Base-by-base conservation (phyloP, 192 early-diverging fungal genomes). In the Physocladia obscura region DNA sequence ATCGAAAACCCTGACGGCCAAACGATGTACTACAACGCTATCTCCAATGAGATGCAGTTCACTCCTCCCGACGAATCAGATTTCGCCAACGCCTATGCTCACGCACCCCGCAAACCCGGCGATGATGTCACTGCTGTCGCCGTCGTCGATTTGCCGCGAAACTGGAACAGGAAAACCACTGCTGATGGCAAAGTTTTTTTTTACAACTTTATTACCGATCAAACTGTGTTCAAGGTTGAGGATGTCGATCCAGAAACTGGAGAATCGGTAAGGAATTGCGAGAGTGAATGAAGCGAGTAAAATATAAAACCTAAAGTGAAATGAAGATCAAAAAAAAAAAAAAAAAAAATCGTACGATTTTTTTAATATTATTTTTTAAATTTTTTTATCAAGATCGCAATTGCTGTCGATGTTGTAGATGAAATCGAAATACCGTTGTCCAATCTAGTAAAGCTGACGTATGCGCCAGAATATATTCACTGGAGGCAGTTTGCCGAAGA, bases 161-260 rank as follows among this genome's bases (percentile, higher is more conserved):
- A 88, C 55, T 90, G 89, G 89, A 88, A 85, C 35, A 79, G 77
- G 62, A 88, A 86, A 55, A 51, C 68, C 26, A 79, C 82, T 24
- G 73, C 77, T 0, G 89, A 90, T 50, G 83, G 87, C 1, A 72
- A 83, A n/a, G 69, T 71, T 17, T 90, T 88, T 70, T 89, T 77
- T 67, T 89, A 84, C 81, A 88, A 90, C 76, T 82, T 85, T 67
- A 75, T 89, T 24, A 89, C 89, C 8, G 88, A 90, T 71, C 77
- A 80, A 56, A 88, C 84, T 2, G 77, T 73, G 34, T 90, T 88
- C 88, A 63, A 79, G 1, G 19, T 62, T 5, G 21, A 54, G 21
- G 74, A 77, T 49, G 72, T 82, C 13, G 70, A 74, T 44, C 44
- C 62, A 27, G 81, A 69, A 27, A 76, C 76, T 4, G 80, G 75